Base-by-base conservation (phyloP, 163 green algal genomes). In the Chloroidium sp. region DNA sequence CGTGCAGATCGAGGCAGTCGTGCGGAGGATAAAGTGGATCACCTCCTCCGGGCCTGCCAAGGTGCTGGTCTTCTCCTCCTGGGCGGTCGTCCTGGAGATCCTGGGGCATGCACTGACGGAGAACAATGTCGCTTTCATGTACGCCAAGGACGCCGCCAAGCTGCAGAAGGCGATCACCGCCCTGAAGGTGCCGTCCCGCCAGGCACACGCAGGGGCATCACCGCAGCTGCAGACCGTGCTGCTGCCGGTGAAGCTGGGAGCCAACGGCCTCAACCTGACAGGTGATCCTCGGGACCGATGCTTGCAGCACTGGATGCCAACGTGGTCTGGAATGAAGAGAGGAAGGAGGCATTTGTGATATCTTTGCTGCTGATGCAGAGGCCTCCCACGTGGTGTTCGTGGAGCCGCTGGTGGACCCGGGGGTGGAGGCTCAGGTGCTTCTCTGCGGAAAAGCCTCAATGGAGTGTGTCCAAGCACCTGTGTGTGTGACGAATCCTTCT, bases 201-300 rank as follows among this genome's bases (percentile, higher is more conserved):
- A 61, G 8, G 75, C 57, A 2, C 68, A 14, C 64, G n/a, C 4
- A 6, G 36, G 36, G 36, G 36, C 36, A 36, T 36, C 36, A 36
- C 10, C n/a, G 59, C 77, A 62, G 62, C 79, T 86, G 2, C 85
- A 83, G 1, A 89, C 93, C 59, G 85, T 97, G 82, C 91, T 98
- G 82, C 83, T 98, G 84, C 87, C 93, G 61, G 68, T 94, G 36
- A 87, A 88, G 78, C 90, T 94, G 69, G 94, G 91, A 2, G 92
- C 80, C 13, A 91, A 92, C 61, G 95, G 95, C 1, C 90, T 98
- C 0, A 98, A 97, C 87, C 85, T 98, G n/a, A 94, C 90, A n/a
- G 85, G 81, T 87, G 59, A 36, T 36, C 36, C 36, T 36, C 36
- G 36, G 36, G 36, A 36, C 36, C 36, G 36, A 36, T 36, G 36